Evolutionary conservation across 768 basidiomycete genomes (phyloP), one percentile per base, ranked within the genome.

Genomic region (Leccinum truebloodii): DNA sequence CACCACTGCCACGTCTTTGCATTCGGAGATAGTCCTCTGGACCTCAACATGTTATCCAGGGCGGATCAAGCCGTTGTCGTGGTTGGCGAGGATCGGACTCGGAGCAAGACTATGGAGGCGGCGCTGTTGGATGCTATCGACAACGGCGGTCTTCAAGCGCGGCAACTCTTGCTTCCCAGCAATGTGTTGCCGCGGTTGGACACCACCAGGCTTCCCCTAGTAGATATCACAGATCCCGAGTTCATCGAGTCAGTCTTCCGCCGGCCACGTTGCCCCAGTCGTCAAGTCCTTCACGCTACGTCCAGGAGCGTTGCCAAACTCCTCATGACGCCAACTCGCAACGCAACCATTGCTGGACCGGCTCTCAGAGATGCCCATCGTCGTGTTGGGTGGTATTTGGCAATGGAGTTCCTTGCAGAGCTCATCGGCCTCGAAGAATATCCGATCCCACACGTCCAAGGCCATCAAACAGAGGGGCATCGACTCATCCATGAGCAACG

Each of bases 301-400:
- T 62, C 53, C 61, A 62, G 55, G 61, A 54, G 52, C 58, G 53
- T 58, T 44, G 58, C 58, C 18, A 62, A 62, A 51, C 61, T 62
- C 35, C 61, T 62, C 48, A 62, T 54, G 61, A 62, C 58, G 4
- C 61, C 61, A 60, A 62, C 61, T 60, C 58, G 61, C 53, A 4
- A 62, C 26, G 61, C 61, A 60, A 60, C 61, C 52, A 62, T 62
- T 51, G 58, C 61, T 54, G 58, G 61, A 54, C 61, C 61, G 9
- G 61, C 61, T 54, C 61, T 62, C 61, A 62, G 61, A 60, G 58
- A 60, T 34, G 61, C 61, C 48, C 61, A 62, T 60, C 59, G 58
- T 62, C 61, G 61, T 54, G 61, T 62, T 60, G 61, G 61, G 48
- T 62, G 61, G 61, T 62, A 62, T 55, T 54, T 62, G 49, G 61